These are phyloP conservation scores for Botrytis aclada DNA, from an alignment of 2,329 filamentous ascomycete genomes.

Conservation along the genomic window DNA sequence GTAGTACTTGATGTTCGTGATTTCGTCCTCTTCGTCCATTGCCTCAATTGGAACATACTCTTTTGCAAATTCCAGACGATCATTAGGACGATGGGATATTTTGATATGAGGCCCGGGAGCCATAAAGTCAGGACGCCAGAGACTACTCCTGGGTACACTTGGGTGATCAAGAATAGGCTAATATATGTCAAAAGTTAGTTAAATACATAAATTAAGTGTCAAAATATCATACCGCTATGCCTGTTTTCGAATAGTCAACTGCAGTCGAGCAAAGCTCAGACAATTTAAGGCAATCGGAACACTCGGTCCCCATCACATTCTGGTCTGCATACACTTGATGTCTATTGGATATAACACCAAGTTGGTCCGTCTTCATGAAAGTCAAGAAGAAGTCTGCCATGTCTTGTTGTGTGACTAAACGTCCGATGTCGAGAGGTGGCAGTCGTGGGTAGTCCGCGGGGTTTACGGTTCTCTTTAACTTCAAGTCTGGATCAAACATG, in stretches of 20 bases:
- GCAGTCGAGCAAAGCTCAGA: conserved; percentile 66
- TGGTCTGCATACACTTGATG: conserved; percentile 66
- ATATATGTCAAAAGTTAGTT: not conserved
- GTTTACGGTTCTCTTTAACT: conserved; percentile 43
- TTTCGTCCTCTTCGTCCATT: conserved; percentile 48
- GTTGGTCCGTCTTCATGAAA: conserved; percentile 66
- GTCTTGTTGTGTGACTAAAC: conserved; percentile 58
- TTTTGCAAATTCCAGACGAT: conserved; percentile 13
- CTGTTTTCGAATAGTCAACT: conserved; percentile 75
- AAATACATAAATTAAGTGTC: not conserved
- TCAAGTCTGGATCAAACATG: conserved; percentile 63
- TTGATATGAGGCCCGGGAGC: conserved; percentile 45
- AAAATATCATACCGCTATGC: conserved; percentile 49
- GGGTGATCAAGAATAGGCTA: conserved; percentile 30
- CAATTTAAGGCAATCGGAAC: conserved; percentile 51
- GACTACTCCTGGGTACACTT: conserved; percentile 32
- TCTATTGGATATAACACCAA: conserved; percentile 62
- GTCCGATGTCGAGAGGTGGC: conserved; percentile 54
- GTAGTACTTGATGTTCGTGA: conserved; percentile 58
- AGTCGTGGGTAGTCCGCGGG: conserved; percentile 70
- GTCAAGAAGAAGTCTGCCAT: conserved; percentile 80
- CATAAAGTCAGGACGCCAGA: conserved; percentile 51
- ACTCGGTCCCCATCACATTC: conserved; percentile 47
- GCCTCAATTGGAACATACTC: conserved; percentile 21
- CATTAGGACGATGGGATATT: conserved; percentile 41